Percentiles rank a stretch among this genome's conserved stretches.
Conservation (phyloP, 495 filamentous ascomycete genomes). For the Hypomontagnella monticulosa region DNA sequence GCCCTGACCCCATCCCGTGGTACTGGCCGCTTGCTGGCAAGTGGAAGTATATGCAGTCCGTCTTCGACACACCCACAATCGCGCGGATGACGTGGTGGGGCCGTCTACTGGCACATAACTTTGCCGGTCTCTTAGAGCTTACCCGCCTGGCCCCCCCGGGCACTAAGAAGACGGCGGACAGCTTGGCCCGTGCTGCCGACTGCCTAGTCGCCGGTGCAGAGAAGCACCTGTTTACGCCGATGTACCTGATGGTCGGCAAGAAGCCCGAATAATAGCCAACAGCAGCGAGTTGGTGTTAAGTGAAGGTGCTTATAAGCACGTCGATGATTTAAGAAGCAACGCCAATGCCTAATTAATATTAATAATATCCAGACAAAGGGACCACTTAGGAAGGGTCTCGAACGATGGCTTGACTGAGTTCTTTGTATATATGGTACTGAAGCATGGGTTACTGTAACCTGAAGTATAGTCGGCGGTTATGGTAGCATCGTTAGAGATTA, state of each 20-base stretch:
- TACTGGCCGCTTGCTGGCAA: constrained; percentile 89
- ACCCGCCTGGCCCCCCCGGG: constrained; percentile 80
- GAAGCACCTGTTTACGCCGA: constrained; percentile 96
- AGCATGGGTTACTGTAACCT: neutral
- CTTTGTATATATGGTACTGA: constrained; percentile 27
- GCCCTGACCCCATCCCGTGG: constrained; percentile 84
- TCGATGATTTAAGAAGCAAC: constrained; percentile 37
- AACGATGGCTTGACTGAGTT: constrained; percentile 7
- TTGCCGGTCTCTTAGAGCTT: constrained; percentile 81
- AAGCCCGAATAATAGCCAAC: constrained; percentile 70
- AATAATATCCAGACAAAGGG: constrained; percentile 11
- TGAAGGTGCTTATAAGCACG: constrained; percentile 36
- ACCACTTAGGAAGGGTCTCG: neutral
- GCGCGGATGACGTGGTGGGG: constrained; percentile 91
- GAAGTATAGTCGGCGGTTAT: no score
- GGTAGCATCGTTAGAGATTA: no score
- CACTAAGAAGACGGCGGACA: constrained; percentile 95
- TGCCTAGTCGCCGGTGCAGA: constrained; percentile 88
- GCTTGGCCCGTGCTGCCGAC: constrained; percentile 83
- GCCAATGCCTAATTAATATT: constrained; percentile 28
- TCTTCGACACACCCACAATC: constrained; percentile 85
- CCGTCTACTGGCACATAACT: constrained; percentile 76
- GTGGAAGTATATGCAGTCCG: constrained; percentile 80
- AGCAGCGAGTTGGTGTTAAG: neutral
- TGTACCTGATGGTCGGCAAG: constrained; percentile 98